phyloP scores from a whole-genome alignment of 1,284 basidiomycete genomes.

The Ceratobasidium sp. region DNA sequence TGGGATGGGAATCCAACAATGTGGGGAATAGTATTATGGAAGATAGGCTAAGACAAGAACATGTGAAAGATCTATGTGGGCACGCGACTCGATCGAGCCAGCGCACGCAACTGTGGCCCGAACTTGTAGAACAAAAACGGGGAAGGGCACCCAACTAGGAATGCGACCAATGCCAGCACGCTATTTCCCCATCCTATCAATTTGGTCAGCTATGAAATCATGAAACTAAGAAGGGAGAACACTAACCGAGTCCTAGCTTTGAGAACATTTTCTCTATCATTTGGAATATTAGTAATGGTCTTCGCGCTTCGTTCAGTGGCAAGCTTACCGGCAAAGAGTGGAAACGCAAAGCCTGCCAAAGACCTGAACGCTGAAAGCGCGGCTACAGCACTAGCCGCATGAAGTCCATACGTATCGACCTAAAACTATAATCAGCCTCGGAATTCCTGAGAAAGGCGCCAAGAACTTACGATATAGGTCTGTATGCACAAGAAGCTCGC shows the following conservation, averaged over 20 bases:
- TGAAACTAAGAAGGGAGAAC: background rate
- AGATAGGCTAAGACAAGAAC: background rate
- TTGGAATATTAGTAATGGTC: background rate
- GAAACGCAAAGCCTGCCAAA: conserved; percentile 43
- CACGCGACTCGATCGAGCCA: conserved; percentile 20
- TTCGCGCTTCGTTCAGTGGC: background rate
- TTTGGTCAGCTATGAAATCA: conserved; percentile 23
- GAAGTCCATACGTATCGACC: conserved; percentile 41
- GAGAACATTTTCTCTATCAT: conserved; percentile 21
- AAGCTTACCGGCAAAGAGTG: conserved; percentile 42
- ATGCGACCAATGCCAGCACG: conserved; percentile 42
- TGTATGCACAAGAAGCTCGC: conserved; percentile 43
- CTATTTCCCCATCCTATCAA: conserved; percentile 45
- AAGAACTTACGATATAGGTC: conserved; percentile 42
- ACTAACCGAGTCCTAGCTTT: conserved; percentile 4
- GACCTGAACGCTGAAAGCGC: conserved; percentile 42
- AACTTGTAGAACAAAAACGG: conserved; percentile 42
- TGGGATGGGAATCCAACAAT: too few species aligned
- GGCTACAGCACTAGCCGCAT: conserved; percentile 43
- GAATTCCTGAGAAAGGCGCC: background rate
- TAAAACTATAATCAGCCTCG: conserved; percentile 6
- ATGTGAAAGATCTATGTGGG: background rate
- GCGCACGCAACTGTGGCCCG: conserved; percentile 34
- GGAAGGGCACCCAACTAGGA: conserved; percentile 39
- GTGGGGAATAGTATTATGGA: background rate